phyloP scores from a whole-genome alignment of 768 basidiomycete species.

The Rhodotorula kratochvilovae region DNA sequence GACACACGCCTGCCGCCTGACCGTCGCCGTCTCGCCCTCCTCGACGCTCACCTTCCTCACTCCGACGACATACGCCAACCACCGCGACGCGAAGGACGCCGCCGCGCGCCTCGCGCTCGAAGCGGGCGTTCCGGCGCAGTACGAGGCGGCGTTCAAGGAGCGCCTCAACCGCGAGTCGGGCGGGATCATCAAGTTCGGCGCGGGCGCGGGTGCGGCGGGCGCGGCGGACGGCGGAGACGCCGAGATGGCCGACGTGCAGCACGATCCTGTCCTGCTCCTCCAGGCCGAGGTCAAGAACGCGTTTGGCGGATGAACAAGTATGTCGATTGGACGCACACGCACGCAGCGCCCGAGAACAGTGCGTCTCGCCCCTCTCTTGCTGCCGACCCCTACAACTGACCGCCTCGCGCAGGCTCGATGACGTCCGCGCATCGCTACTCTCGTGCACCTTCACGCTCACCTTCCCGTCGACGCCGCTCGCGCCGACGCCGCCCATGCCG shows the following conservation, averaged over 20 bases:
- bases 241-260: background rate
- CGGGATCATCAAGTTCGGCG: constrained; percentile 6
- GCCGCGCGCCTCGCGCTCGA: constrained; percentile 12
- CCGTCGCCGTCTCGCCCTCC: background rate
- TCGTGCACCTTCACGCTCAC: background rate
- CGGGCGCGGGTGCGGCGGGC: background rate
- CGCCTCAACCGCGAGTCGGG: constrained; percentile 3
- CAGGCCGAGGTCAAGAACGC: background rate
- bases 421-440: background rate
- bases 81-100: constrained; percentile 7
- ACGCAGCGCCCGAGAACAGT: background rate
- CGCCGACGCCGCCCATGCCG: background rate
- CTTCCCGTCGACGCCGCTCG: background rate
- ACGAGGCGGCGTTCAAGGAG: constrained; percentile 4
- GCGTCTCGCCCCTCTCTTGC: background rate
- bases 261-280: background rate
- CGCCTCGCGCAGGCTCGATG: background rate
- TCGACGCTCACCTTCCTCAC: background rate
- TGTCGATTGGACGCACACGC: background rate
- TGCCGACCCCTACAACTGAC: no score
- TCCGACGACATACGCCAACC: background rate
- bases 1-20: constrained; percentile 14
- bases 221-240: background rate
- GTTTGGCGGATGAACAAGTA: background rate
- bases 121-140: background rate